These are phyloP conservation scores for Pseudogymnoascus verrucosus DNA, from an alignment of 2,329 filamentous ascomycete species.

Conservation along the genomic window DNA sequence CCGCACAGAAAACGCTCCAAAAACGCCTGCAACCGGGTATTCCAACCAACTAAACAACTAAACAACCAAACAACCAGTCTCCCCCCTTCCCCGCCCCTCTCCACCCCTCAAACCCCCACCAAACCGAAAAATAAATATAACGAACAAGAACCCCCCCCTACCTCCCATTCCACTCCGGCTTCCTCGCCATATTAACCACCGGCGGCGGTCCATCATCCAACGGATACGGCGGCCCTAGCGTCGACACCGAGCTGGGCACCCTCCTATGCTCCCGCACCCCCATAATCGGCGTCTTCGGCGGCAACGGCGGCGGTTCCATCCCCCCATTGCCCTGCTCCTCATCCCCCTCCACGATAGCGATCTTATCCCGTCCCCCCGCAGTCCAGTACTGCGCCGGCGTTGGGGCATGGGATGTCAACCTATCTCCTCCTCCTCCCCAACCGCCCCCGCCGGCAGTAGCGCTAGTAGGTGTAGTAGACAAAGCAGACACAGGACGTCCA, in stretches of 20 bases:
- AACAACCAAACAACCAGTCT: background rate
- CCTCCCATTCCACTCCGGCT: conserved; percentile 43
- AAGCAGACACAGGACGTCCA: conserved; percentile 14
- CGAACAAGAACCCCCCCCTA: background rate
- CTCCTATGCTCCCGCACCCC: conserved; percentile 19
- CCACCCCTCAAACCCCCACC: background rate
- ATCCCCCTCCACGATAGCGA: conserved; percentile 53
- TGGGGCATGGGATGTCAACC: conserved; percentile 47
- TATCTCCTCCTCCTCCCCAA: conserved; percentile 30
- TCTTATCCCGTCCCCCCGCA: conserved; percentile 58
- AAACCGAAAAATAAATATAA: background rate
- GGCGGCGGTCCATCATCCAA: conserved; percentile 74
- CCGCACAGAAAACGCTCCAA: background rate
- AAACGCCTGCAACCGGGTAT: background rate
- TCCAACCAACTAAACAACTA: background rate
- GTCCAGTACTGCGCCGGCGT: conserved; percentile 51
- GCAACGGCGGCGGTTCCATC: conserved; percentile 52
- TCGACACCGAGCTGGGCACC: background rate
- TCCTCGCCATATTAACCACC: conserved; percentile 74
- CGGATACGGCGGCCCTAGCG: conserved; percentile 62
- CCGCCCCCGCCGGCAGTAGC: background rate
- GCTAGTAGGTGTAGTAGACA: background rate
- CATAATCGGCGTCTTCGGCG: conserved; percentile 65
- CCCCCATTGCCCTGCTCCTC: conserved; percentile 29
- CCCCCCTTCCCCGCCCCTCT: too few relatives aligned